Percentiles rank a stretch among this genome's conserved stretches.
These are phyloP conservation scores for Vaccinium macrocarpon DNA, from an alignment of 148 eudicot species.

Conservation along the genomic window DNA sequence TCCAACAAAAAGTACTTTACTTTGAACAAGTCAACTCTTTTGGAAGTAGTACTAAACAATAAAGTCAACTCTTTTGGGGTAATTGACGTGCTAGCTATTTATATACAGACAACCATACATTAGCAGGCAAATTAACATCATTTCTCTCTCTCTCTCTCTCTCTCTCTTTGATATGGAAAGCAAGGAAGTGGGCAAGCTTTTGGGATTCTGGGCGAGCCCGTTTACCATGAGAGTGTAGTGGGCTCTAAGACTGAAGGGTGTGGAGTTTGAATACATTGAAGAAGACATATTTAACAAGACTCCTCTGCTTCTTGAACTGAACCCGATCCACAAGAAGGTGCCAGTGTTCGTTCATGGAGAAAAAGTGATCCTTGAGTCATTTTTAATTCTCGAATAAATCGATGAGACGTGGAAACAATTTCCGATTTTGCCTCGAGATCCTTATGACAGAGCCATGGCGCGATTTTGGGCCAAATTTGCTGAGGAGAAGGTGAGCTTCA, in stretches of 20 bases:
- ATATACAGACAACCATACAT: too few species aligned
- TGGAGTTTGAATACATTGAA: slow-evolving; percentile 24
- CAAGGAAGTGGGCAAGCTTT: slow-evolving; percentile 11
- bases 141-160: too few species aligned
- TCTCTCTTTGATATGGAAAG: slow-evolving; percentile 1
- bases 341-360: slow-evolving; percentile 25
- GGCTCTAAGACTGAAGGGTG: slow-evolving; percentile 29
- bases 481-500: slow-evolving; percentile 18
- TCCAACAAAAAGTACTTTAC: too few species aligned
- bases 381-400: slow-evolving; percentile 25
- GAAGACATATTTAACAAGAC: slow-evolving; percentile 26
- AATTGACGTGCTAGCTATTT: neutral
- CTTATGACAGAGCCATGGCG: slow-evolving; percentile 21
- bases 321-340: slow-evolving; percentile 19
- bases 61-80: neutral
- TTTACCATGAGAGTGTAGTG: slow-evolving; percentile 18
- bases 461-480: slow-evolving; percentile 18
- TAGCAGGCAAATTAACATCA: too few species aligned
- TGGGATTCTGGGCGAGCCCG: slow-evolving; percentile 29
- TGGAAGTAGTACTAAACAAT: too few species aligned
- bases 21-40: too few species aligned
- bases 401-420: slow-evolving; percentile 26
- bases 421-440: slow-evolving; percentile 24
- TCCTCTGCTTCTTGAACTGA: slow-evolving; percentile 18
- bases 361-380: slow-evolving; percentile 19